These are phyloP conservation scores for Chrysanthemum lavandulifolium DNA, from an alignment of 129 eudicot genomes.

Conservation along the genomic window DNA sequence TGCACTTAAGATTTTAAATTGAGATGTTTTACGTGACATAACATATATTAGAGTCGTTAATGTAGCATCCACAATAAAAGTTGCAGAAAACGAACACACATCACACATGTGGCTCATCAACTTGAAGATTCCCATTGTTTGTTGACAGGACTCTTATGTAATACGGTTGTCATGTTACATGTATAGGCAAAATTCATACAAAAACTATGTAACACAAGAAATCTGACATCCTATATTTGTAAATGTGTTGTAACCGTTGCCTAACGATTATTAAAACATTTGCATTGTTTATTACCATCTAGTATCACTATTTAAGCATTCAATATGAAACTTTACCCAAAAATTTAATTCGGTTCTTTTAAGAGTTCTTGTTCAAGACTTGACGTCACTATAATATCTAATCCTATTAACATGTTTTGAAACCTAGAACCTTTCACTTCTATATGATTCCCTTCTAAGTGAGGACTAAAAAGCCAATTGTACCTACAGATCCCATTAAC, in stretches of 20 bases:
- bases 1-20: too few relatives aligned
- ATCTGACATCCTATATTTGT: too few relatives aligned
- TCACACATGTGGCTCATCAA: slow-evolving; percentile 2
- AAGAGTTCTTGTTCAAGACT: not conserved
- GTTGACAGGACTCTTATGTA: not conserved
- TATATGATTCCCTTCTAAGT: too few relatives aligned
- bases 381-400: slow-evolving; percentile 1
- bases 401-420: too few relatives aligned
- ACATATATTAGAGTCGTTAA: not conserved
- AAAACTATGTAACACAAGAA: too few relatives aligned
- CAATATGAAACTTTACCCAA: not conserved
- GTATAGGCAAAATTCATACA: too few relatives aligned
- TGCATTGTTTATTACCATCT: not conserved
- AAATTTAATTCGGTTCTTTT: not conserved
- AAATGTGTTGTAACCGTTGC: not conserved
- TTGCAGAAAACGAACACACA: slow-evolving; percentile 2
- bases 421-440: too few relatives aligned
- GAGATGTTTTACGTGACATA: not conserved
- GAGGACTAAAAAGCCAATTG: too few relatives aligned
- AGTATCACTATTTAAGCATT: not conserved
- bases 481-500: too few relatives aligned
- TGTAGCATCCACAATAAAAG: not conserved
- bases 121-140: not conserved
- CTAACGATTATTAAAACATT: not conserved
- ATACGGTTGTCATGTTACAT: too few relatives aligned